Evolutionary conservation across 768 basidiomycete genomes (phyloP).

Genomic region (Lactarius quietus): DNA sequence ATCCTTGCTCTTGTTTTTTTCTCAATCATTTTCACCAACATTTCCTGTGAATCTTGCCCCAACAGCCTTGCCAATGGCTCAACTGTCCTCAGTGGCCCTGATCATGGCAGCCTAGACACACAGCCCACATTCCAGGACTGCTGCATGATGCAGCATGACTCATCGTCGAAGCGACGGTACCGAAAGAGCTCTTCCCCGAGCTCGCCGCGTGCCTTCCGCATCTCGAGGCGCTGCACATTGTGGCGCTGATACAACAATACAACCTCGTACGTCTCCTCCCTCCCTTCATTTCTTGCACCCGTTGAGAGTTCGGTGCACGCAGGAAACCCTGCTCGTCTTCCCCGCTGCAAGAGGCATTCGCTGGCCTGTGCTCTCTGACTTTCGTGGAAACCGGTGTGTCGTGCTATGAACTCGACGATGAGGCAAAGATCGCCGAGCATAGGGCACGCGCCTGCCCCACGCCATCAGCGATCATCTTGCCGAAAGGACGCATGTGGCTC

Average conservation of each 20-base stretch:
- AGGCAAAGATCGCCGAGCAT: constrained; percentile 45
- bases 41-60: too few species aligned
- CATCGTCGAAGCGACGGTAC: constrained; percentile 47
- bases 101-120: too few species aligned
- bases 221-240: constrained; percentile 59
- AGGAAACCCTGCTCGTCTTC: constrained; percentile 45
- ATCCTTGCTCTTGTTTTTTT: too few species aligned
- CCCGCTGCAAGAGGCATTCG: constrained; percentile 40
- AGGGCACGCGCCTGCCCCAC: constrained; percentile 60
- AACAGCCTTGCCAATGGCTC: too few species aligned
- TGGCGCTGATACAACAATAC: constrained; percentile 50
- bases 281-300: constrained; percentile 1
- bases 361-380: constrained; percentile 46
- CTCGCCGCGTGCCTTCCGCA: constrained; percentile 45
- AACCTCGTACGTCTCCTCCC: constrained; percentile 39
- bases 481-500: constrained; percentile 61
- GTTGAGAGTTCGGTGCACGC: not conserved
- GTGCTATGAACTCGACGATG: constrained; percentile 33
- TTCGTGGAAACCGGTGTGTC: constrained; percentile 47
- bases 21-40: too few species aligned
- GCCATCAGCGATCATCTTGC: constrained; percentile 58
- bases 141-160: too few species aligned
- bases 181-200: constrained; percentile 43
- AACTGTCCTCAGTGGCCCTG: too few species aligned
- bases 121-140: too few species aligned